These are phyloP conservation scores for Termitomyces sp. DNA, from an alignment of 768 basidiomycete genomes.

Conservation along the genomic window DNA sequence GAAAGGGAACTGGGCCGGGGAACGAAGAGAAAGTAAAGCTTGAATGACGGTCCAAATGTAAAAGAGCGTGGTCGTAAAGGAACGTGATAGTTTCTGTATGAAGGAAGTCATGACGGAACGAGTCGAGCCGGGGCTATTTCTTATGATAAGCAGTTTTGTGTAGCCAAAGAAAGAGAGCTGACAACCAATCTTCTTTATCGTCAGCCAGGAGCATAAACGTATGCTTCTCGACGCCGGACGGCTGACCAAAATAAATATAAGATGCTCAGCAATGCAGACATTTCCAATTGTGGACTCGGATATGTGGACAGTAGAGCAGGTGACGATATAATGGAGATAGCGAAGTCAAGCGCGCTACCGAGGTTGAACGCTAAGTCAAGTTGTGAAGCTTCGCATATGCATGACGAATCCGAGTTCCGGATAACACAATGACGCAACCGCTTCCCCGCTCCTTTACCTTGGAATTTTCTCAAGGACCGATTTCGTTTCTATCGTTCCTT, in stretches of 20 bases:
- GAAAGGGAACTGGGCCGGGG: conserved; percentile 7
- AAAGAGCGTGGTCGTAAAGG: conserved; percentile 15
- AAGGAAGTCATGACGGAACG: conserved; percentile 11
- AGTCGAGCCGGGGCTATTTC: background rate
- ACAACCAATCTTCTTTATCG: background rate
- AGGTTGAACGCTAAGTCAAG: background rate
- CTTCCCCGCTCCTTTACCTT: conserved; percentile 4
- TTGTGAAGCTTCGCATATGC: background rate
- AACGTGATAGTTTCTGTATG: conserved; percentile 10
- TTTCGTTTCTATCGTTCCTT: background rate
- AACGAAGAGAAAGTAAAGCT: conserved; percentile 13
- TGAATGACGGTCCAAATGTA: conserved; percentile 16
- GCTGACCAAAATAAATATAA: background rate
- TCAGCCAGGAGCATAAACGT: background rate
- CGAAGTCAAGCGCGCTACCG: background rate
- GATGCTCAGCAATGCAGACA: background rate
- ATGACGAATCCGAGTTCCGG: background rate
- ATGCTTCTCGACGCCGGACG: background rate
- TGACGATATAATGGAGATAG: background rate
- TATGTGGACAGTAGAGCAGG: background rate
- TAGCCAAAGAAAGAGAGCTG: background rate
- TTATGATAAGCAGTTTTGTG: conserved; percentile 1
- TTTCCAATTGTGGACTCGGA: background rate
- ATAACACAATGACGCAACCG: conserved; percentile 2
- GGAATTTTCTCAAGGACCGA: background rate